Evolutionary conservation across 2,329 filamentous ascomycete species (phyloP).

Genomic region (Coniosporium tulheliwenetii): DNA sequence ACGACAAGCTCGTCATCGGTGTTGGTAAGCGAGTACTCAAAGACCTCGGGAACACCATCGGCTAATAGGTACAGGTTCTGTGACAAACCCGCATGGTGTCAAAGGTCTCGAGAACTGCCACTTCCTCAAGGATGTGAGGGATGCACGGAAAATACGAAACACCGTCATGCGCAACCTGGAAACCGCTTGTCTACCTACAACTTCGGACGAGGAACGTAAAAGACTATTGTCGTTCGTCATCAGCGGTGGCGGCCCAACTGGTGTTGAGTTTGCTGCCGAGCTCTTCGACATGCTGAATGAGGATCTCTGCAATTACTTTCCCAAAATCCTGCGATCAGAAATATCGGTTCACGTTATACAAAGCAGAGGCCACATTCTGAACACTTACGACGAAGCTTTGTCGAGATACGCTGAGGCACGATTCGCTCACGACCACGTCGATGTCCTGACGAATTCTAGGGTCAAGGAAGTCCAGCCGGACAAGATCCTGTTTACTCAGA

Average conservation of each 20-base stretch:
- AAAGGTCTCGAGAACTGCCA: slow-evolving; percentile 86
- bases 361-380: slow-evolving; percentile 84
- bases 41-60: slow-evolving; percentile 1
- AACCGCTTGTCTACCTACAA: slow-evolving; percentile 81
- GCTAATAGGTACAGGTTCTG: slow-evolving; percentile 40
- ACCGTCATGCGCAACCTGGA: slow-evolving; percentile 81
- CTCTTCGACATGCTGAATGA: slow-evolving; percentile 94
- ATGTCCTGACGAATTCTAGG: slow-evolving; percentile 81
- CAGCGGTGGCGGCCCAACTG: slow-evolving; percentile 86
- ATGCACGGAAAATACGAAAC: slow-evolving; percentile 81
- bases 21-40: slow-evolving; percentile 40
- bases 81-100: slow-evolving; percentile 89
- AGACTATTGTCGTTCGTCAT: slow-evolving; percentile 90
- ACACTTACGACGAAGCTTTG: slow-evolving; percentile 92
- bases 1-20: slow-evolving; percentile 88
- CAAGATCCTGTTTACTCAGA: slow-evolving; percentile 79
- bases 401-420: slow-evolving; percentile 79
- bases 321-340: slow-evolving; percentile 82
- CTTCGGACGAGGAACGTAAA: slow-evolving; percentile 69
- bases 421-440: slow-evolving; percentile 80
- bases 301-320: slow-evolving; percentile 71
- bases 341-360: slow-evolving; percentile 97
- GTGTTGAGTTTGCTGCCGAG: slow-evolving; percentile 94
- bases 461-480: slow-evolving; percentile 78
- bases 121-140: slow-evolving; percentile 89